Evolutionary conservation across 164 flowering plant genomes (phyloP).

Genomic region (Kalanchoe fedtschenkoi): DNA sequence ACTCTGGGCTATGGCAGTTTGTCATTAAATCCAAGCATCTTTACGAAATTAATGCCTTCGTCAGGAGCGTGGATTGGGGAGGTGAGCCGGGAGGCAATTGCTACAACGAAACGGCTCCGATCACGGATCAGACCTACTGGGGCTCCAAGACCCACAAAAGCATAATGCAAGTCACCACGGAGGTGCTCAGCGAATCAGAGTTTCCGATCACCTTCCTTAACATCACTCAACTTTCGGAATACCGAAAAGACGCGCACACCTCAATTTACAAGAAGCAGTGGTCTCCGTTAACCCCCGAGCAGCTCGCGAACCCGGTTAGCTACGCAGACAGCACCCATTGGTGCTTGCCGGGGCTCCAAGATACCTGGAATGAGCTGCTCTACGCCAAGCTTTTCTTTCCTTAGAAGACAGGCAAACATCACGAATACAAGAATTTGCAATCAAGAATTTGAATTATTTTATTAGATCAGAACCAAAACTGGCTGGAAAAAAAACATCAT

Average conservation of each 20-base stretch:
- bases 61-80: constrained; percentile 81
- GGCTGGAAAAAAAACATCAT: no score
- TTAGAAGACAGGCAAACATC: no score
- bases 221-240: constrained; percentile 80
- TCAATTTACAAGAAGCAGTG: constrained; percentile 89
- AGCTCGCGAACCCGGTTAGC: constrained; percentile 62
- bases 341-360: constrained; percentile 94
- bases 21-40: background rate
- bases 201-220: constrained; percentile 67
- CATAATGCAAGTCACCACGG: constrained; percentile 62
- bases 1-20: no score
- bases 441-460: no score
- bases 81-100: constrained; percentile 50
- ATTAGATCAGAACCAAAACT: no score
- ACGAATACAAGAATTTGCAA: no score
- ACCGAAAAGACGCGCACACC: constrained; percentile 80
- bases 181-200: constrained; percentile 43
- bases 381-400: constrained; percentile 77
- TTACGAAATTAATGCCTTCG: background rate
- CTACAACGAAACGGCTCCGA: constrained; percentile 54
- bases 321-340: constrained; percentile 85
- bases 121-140: constrained; percentile 66
- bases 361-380: constrained; percentile 92
- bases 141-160: constrained; percentile 42
- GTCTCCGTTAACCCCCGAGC: constrained; percentile 62